Conservation (phyloP, 495 filamentous ascomycete genomes). For the Viridothelium virens region DNA sequence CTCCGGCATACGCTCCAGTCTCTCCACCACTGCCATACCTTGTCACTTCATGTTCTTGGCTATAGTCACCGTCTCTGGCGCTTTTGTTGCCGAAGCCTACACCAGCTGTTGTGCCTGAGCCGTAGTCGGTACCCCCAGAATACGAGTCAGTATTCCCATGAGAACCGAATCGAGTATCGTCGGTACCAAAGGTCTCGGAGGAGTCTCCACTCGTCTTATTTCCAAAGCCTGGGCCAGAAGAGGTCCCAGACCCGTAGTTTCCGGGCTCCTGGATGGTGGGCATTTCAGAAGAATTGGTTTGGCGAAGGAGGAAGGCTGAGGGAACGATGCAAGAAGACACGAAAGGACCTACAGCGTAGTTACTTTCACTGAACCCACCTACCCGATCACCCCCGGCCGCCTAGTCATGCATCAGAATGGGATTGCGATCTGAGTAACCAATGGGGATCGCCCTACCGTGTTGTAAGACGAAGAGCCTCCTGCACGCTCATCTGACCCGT, state of each 20-base stretch:
- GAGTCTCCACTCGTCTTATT: neutral
- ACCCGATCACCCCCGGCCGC: no score
- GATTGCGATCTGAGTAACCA: no score
- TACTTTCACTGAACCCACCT: no score
- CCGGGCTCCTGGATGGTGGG: neutral
- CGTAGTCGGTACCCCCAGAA: neutral
- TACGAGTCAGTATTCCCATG: neutral
- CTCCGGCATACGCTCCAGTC: constrained; percentile 9
- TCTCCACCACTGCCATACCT: neutral
- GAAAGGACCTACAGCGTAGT: no score
- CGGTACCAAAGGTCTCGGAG: neutral
- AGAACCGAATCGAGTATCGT: neutral
- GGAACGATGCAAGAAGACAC: no score
- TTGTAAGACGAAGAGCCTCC: no score
- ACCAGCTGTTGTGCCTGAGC: neutral
- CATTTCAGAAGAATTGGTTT: no score
- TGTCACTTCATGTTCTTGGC: constrained; percentile 3
- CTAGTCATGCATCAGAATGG: no score
- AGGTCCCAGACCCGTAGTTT: constrained; percentile 1
- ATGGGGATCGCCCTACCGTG: no score
- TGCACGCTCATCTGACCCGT: no score
- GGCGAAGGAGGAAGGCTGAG: no score
- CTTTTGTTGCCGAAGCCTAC: constrained; percentile 2
- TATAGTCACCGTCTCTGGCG: neutral
- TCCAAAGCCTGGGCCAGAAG: neutral